These are phyloP conservation scores for Monilinia polystroma DNA, from an alignment of 2,329 filamentous ascomycete species.

Conservation along the genomic window DNA sequence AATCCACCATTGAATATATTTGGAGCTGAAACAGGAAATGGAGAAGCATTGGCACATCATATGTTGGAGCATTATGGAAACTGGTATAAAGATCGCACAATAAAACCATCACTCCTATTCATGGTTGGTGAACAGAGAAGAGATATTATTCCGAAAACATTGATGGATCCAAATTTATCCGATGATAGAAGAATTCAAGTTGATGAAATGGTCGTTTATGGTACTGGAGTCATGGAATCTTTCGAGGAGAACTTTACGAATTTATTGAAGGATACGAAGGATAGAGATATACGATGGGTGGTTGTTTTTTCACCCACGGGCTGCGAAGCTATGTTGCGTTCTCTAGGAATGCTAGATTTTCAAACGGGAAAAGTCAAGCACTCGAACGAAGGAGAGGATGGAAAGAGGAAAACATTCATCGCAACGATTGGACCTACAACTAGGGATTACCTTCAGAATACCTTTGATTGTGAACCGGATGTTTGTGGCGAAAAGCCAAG, in stretches of 20 bases:
- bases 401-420: conserved; percentile 56
- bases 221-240: conserved; percentile 76
- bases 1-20: conserved; percentile 60
- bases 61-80: conserved; percentile 75
- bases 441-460: conserved; percentile 64
- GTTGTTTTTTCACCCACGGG: conserved; percentile 72
- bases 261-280: conserved; percentile 49
- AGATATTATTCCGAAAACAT: conserved; percentile 82
- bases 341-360: conserved; percentile 52
- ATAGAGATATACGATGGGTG: conserved; percentile 59
- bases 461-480: conserved; percentile 68
- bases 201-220: conserved; percentile 81
- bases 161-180: conserved; percentile 59
- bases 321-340: conserved; percentile 58
- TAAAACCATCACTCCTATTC: conserved; percentile 71
- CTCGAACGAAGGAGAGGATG: conserved; percentile 18
- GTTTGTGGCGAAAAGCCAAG: conserved; percentile 81
- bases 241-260: conserved; percentile 67
- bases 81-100: conserved; percentile 46
- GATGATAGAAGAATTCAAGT: conserved; percentile 59
- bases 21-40: conserved; percentile 81
- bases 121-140: conserved; percentile 85
- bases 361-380: conserved; percentile 44
- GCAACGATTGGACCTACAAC: conserved; percentile 95
- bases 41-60: conserved; percentile 72